Base-by-base conservation (phyloP, 768 basidiomycete species). In the Amanita fuliginea region DNA sequence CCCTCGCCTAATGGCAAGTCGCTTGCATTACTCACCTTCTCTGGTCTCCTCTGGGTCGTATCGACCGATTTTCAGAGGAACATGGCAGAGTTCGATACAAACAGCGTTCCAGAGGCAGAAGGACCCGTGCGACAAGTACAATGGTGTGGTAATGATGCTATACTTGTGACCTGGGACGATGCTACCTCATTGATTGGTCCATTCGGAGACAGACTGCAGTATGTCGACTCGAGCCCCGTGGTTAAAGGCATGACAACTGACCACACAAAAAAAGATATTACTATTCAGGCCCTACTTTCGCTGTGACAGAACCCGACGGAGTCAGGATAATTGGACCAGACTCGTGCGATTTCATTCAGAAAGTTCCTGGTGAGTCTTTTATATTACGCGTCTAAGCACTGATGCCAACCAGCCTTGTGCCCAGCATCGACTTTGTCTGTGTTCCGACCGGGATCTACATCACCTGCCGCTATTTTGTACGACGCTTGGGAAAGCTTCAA, bases 121-220 rank as follows among this genome's bases (percentile, higher is more conserved):
- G 84, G 81, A 1, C 63, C 70, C 3, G 73, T 88, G 2, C 70
- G 72, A 32, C 83, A 85, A 55, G 81, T 92, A 0, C 86, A 86
- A 59, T 99, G 96, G 96, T 97, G 93, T 62, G 94, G 94, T 1
- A 91, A 92, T 60, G 94, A 99, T 64, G 91, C 93, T 0, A 85
- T 98, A 40, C 71, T 92, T 3, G 74, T 96, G 14, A 83, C 83
- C 16, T 97, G 92, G 90, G 77, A 80, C 37, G 68, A 75, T 16
- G 66, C 83, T 26, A 86, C 81, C 0, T 68, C 92, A 3, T 71
- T 99, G 26, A 89, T 96, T n/a, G 93, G 95, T 4, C 96, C 96
- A 11, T 86, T 80, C 49, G 92, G 92, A 2, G 89, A 94, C 57
- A 82, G 79, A 0, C 67, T 97, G 19, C 78, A 79, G 93, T 94